Evolutionary conservation across 768 basidiomycete genomes (phyloP).

Genomic region (Tricholoma bakamatsutake): DNA sequence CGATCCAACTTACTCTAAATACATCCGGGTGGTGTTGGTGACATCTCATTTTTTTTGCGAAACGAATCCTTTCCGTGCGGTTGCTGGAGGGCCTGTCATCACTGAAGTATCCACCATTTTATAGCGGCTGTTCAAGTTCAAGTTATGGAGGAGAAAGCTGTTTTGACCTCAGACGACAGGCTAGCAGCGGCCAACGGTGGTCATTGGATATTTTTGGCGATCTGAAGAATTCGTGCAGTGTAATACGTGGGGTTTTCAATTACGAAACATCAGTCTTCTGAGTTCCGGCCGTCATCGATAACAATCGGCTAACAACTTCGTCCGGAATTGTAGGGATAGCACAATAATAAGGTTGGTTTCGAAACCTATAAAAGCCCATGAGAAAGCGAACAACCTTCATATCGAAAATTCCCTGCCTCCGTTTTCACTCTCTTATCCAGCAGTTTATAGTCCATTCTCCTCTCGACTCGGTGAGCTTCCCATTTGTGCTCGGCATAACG

Average conservation of each 20-base stretch:
- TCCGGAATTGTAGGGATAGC: neutral
- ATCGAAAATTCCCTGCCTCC: neutral
- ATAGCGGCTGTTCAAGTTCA: too few species aligned
- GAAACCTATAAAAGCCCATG: neutral
- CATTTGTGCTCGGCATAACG: neutral
- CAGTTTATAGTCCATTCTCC: too few species aligned
- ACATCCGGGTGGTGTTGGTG: neutral
- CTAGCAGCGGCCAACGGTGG: neutral
- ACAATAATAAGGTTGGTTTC: neutral
- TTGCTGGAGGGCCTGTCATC: neutral
- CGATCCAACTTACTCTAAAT: neutral
- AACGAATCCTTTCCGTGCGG: neutral
- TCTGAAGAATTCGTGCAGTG: neutral
- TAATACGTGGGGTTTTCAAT: neutral
- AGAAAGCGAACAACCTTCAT: conserved; percentile 6
- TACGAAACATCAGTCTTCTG: neutral
- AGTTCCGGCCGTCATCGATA: conserved; percentile 22
- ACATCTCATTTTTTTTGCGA: neutral
- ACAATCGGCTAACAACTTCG: conserved; percentile 1
- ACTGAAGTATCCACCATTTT: too few species aligned
- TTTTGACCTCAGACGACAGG: too few species aligned
- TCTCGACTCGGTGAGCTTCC: neutral
- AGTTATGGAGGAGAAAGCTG: too few species aligned
- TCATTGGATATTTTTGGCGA: neutral
- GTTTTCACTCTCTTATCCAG: neutral